Evolutionary conservation across 768 basidiomycete species (phyloP).

Genomic region (Lentinus brumalis): DNA sequence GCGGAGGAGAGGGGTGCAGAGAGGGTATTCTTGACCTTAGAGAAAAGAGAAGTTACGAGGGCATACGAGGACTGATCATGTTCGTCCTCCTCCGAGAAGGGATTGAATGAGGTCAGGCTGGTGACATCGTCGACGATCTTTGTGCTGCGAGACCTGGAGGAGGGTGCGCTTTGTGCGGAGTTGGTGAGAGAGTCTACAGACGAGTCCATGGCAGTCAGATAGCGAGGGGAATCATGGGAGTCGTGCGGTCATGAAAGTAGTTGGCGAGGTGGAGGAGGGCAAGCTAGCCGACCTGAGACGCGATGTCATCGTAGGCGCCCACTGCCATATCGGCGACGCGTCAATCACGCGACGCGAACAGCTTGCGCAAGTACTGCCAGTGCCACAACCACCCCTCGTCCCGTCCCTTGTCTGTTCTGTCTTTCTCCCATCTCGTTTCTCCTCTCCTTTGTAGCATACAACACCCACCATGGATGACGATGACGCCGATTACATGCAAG

Average conservation of each 20-base stretch:
- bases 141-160: conserved; percentile 62
- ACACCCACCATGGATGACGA: conserved; percentile 76
- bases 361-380: conserved; percentile 4
- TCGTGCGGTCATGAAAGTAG: conserved; percentile 10
- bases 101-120: conserved; percentile 85
- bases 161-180: conserved; percentile 32
- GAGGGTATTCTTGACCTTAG: conserved; percentile 79
- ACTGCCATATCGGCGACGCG: conserved; percentile 19
- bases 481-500: conserved; percentile 94
- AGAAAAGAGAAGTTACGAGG: conserved; percentile 78
- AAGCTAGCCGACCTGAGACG: conserved; percentile 5
- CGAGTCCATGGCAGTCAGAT: conserved; percentile 35
- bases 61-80: conserved; percentile 87
- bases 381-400: neutral
- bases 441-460: neutral
- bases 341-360: conserved; percentile 18
- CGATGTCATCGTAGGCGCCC: neutral
- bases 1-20: conserved; percentile 63
- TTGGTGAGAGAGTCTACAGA: conserved; percentile 26
- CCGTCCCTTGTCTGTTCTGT: neutral
- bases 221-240: conserved; percentile 3
- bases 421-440: neutral
- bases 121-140: conserved; percentile 62
- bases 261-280: neutral
- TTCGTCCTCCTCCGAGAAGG: conserved; percentile 92